phyloP scores from a whole-genome alignment of 805 yeast species.

The Candida andamanensis region DNA sequence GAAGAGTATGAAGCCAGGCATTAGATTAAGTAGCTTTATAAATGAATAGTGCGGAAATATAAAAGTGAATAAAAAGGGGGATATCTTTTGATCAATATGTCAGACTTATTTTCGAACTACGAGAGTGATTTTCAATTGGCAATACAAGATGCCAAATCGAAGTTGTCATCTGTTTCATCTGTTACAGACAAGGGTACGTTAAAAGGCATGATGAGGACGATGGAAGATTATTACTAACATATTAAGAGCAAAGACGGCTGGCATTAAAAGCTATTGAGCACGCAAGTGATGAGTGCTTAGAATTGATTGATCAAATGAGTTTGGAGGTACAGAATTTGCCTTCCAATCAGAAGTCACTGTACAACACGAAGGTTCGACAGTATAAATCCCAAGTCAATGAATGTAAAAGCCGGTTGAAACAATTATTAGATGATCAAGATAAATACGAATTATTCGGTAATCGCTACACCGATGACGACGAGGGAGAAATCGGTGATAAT shows the following conservation, averaged over 20 bases:
- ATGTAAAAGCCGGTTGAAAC: slow-evolving; percentile 50
- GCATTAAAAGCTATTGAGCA: slow-evolving; percentile 58
- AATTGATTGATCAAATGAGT: slow-evolving; percentile 79
- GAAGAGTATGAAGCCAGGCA: slow-evolving; percentile 55
- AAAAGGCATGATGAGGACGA: background rate
- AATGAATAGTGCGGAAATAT: too few species aligned
- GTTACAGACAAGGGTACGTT: slow-evolving; percentile 11
- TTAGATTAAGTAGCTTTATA: too few species aligned
- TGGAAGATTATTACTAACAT: slow-evolving; percentile 15
- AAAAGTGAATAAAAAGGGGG: too few species aligned
- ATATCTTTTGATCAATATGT: slow-evolving; percentile 4
- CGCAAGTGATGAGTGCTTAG: slow-evolving; percentile 75
- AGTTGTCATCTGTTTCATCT: slow-evolving; percentile 42
- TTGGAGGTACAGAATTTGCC: slow-evolving; percentile 83
- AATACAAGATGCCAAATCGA: slow-evolving; percentile 63
- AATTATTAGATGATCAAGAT: slow-evolving; percentile 64
- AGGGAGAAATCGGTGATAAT: slow-evolving; percentile 44
- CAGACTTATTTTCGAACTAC: slow-evolving; percentile 48
- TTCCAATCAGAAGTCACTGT: slow-evolving; percentile 63
- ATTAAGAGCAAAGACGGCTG: slow-evolving; percentile 49
- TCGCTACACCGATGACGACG: slow-evolving; percentile 30
- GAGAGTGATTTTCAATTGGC: slow-evolving; percentile 71
- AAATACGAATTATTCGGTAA: slow-evolving; percentile 68
- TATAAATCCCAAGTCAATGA: slow-evolving; percentile 57
- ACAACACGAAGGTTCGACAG: slow-evolving; percentile 71